Evolutionary conservation across 495 filamentous ascomycete species (phyloP).

Genomic region (Penicillium atrosanguineum): DNA sequence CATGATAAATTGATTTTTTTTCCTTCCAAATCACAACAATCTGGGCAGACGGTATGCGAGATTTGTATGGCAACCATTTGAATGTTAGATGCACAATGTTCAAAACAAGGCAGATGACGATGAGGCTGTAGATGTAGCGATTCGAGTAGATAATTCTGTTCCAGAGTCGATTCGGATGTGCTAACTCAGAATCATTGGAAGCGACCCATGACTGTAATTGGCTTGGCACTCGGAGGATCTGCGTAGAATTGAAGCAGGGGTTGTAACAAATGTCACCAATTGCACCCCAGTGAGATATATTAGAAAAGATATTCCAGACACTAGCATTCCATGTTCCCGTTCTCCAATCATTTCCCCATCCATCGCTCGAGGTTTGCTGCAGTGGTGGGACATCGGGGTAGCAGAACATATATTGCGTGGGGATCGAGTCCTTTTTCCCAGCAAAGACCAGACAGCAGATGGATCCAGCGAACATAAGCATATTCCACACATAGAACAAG

Average conservation of each 20-base stretch:
- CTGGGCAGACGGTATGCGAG: constrained; percentile 26
- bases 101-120: constrained; percentile 24
- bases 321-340: constrained; percentile 30
- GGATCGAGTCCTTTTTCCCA: constrained; percentile 9
- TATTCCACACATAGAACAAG: constrained; percentile 32
- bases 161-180: constrained; percentile 15
- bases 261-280: constrained; percentile 30
- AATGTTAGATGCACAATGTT: constrained; percentile 26
- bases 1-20: constrained; percentile 17
- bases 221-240: constrained; percentile 23
- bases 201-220: constrained; percentile 16
- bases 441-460: constrained; percentile 30
- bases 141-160: constrained; percentile 25
- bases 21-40: constrained; percentile 26
- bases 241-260: constrained; percentile 34
- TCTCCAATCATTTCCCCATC: constrained; percentile 25
- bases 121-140: constrained; percentile 35
- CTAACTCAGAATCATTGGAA: constrained; percentile 2
- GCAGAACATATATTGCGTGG: constrained; percentile 35
- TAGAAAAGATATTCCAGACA: constrained; percentile 29
- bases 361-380: constrained; percentile 23
- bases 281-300: constrained; percentile 18
- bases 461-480: constrained; percentile 31
- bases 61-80: constrained; percentile 26
- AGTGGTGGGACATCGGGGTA: constrained; percentile 25